Percentiles rank a stretch among this genome's conserved stretches.
Evolutionary conservation across 2,329 filamentous ascomycete species (phyloP).

Genomic region (Talaromyces verruculosus): DNA sequence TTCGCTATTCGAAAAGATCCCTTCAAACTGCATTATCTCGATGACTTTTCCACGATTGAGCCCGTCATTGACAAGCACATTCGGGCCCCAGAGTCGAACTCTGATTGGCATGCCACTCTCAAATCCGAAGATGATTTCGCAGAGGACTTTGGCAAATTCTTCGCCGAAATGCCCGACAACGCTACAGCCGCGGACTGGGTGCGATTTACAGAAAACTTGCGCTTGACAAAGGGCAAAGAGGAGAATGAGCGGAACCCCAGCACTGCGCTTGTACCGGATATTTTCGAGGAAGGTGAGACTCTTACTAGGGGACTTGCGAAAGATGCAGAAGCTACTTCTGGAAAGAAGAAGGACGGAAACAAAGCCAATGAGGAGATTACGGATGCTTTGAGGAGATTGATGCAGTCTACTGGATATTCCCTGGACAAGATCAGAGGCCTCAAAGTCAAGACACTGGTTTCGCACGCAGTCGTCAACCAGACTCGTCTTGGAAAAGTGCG

Average conservation of each 20-base stretch:
- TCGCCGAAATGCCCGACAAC: conserved; percentile 53
- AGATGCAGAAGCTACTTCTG: conserved; percentile 26
- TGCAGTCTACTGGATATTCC: conserved; percentile 58
- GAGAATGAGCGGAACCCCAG: conserved; percentile 52
- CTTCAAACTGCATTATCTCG: conserved; percentile 71
- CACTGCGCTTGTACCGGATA: conserved; percentile 52
- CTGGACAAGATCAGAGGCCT: conserved; percentile 53
- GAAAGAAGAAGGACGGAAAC: conserved; percentile 27
- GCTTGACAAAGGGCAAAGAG: conserved; percentile 53
- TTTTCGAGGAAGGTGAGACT: conserved; percentile 48
- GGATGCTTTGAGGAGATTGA: conserved; percentile 50
- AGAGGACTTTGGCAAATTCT: conserved; percentile 55
- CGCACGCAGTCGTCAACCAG: conserved; percentile 79
- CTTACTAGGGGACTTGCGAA: conserved; percentile 33
- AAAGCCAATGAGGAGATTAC: conserved; percentile 34
- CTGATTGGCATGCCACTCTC: conserved; percentile 59
- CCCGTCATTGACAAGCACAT: conserved; percentile 73
- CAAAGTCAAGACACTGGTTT: conserved; percentile 70
- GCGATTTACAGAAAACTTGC: conserved; percentile 48
- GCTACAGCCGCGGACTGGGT: conserved; percentile 45
- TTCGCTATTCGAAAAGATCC: conserved; percentile 70
- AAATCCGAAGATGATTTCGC: conserved; percentile 63
- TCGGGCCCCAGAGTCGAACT: conserved; percentile 51
- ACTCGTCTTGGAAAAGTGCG: conserved; percentile 93
- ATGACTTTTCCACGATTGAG: conserved; percentile 76